phyloP scores from a whole-genome alignment of 495 filamentous ascomycete genomes.

The Daldinia vernicosa region DNA sequence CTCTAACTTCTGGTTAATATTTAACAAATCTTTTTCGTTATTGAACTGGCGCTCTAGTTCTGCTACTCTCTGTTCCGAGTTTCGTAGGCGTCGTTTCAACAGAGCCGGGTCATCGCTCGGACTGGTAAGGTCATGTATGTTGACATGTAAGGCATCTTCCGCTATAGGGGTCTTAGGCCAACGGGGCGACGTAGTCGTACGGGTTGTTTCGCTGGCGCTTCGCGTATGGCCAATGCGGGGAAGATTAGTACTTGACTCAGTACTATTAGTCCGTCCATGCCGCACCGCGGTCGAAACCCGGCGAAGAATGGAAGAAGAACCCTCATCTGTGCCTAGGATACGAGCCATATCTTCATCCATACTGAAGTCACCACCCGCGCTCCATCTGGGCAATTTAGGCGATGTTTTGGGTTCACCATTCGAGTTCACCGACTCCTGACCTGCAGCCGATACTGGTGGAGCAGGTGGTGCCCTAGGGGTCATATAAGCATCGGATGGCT shows the following conservation, averaged over 20 bases:
- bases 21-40: slow-evolving; percentile 80
- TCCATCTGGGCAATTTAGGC: slow-evolving; percentile 78
- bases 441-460: slow-evolving; percentile 62
- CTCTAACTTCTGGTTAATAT: slow-evolving; percentile 82
- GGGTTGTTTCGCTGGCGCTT: slow-evolving; percentile 66
- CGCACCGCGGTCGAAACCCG: slow-evolving; percentile 91
- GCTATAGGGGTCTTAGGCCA: slow-evolving; percentile 79
- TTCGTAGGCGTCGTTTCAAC: slow-evolving; percentile 79
- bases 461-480: slow-evolving; percentile 68
- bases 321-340: slow-evolving; percentile 76
- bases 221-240: slow-evolving; percentile 57
- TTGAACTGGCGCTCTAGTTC: slow-evolving; percentile 81
- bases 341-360: slow-evolving; percentile 92
- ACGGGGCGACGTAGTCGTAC: slow-evolving; percentile 62
- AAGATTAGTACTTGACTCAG: slow-evolving; percentile 58
- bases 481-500: slow-evolving; percentile 67
- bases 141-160: slow-evolving; percentile 64
- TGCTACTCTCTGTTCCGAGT: slow-evolving; percentile 79
- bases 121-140: slow-evolving; percentile 73
- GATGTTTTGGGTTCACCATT: slow-evolving; percentile 65
- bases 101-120: slow-evolving; percentile 74
- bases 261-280: slow-evolving; percentile 89
- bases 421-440: slow-evolving; percentile 65
- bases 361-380: slow-evolving; percentile 77
- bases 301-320: slow-evolving; percentile 77